phyloP scores from a whole-genome alignment of 495 filamentous ascomycete species.

The Alectoria sarmentosa region DNA sequence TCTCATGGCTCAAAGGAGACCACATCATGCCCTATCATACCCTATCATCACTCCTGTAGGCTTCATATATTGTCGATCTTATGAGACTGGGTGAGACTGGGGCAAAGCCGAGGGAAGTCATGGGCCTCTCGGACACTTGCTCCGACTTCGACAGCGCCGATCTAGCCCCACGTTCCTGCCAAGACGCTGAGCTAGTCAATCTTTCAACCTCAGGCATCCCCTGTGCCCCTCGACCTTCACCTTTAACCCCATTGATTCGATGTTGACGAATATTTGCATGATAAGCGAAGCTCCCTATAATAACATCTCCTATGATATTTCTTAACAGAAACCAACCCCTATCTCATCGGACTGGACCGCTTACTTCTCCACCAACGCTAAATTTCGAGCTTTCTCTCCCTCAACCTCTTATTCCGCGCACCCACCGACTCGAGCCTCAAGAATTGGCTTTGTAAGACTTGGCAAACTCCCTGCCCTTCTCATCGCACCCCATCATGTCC shows the following conservation, averaged over 20 bases:
- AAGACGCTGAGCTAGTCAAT: background rate
- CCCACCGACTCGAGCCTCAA: background rate
- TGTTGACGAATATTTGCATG: too few relatives aligned
- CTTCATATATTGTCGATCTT: background rate
- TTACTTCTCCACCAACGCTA: too few relatives aligned
- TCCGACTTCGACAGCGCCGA: background rate
- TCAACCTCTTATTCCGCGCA: background rate
- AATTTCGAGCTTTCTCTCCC: background rate
- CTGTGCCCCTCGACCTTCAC: too few relatives aligned
- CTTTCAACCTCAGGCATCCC: background rate
- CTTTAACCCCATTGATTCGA: too few relatives aligned
- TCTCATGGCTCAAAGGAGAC: background rate
- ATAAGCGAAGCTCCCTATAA: too few relatives aligned
- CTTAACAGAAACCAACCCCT: too few relatives aligned
- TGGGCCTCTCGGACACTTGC: too few relatives aligned
- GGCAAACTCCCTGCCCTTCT: background rate
- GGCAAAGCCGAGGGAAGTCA: too few relatives aligned
- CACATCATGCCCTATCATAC: background rate
- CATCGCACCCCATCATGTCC: slow-evolving; percentile 34
- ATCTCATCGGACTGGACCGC: too few relatives aligned
- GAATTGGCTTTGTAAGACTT: background rate
- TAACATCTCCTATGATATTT: too few relatives aligned
- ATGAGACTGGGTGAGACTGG: too few relatives aligned
- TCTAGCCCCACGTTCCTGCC: slow-evolving; percentile 2
- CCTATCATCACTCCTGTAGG: too few relatives aligned